Evolutionary conservation across 2,329 filamentous ascomycete species (phyloP), one percentile per base, ranked within the genome.

Genomic region (Penicillium sp.): DNA sequence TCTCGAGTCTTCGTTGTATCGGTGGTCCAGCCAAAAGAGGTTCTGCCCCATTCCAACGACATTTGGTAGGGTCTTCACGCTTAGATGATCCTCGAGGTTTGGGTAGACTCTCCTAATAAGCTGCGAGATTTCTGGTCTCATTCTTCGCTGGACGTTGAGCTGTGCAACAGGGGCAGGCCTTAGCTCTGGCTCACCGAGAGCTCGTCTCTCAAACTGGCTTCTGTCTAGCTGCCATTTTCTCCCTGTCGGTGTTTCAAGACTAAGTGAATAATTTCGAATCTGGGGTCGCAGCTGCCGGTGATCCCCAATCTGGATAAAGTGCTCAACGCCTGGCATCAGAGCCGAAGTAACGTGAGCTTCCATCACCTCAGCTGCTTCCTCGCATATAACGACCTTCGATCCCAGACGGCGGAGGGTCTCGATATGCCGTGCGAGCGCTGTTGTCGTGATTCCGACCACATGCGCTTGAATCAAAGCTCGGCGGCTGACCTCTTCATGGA

Each of bases 11-110:
- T 68, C 66, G 2, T 46, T 7, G 9, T 50, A 46, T 17, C 4
- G 55, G 62, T 69, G 65, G 11, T 71, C 67, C 5, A 71, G 50
- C 70, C 66, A 72, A 9, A 69, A 72, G 6, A 72, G 56, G 26
- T 57, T 55, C 5, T 46, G 26, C 19, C 29, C 19, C 30, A 65
- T 44, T 47, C 63, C 60, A 29, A 44, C 13, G 15, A 65, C 49
- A 29, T 31, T 23, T 21, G 60, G 53, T 31, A 60, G 57, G 7
- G 8, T n/a, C 15, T 35, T 9, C 13, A 53, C 58, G 2, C 21
- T 21, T 23, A 19, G 23, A 53, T 58, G 35, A 51, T 64, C 62
- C 44, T 59, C 26, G 11, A 64, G 48, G 29, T 59, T 31, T 1
- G 62, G 56, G 21, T 64, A 64, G 2, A 62, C 48, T 13, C 52